Conservation (phyloP, 2,329 filamentous ascomycete genomes). For the Epichloe festucae region DNA sequence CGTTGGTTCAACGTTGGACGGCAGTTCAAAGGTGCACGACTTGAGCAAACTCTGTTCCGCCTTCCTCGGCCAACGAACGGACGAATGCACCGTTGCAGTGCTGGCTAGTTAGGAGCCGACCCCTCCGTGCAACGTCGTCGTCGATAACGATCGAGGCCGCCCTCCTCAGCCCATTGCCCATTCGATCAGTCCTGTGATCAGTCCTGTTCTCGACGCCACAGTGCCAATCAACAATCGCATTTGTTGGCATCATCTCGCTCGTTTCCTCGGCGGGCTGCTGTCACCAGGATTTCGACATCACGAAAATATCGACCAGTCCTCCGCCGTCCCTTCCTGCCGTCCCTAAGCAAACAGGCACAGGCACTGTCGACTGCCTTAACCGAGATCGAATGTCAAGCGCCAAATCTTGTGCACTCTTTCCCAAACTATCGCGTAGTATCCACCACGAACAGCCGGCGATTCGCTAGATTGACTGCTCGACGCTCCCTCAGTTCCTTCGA, state of each 20-base stretch:
- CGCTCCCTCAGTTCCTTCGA: not conserved
- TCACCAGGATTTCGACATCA: not conserved
- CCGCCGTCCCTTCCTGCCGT: not conserved
- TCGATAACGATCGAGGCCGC: not conserved
- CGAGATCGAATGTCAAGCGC: not conserved
- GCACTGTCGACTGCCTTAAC: not conserved
- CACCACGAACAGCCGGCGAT: not conserved
- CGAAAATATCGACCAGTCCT: not conserved
- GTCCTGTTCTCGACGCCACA: not conserved
- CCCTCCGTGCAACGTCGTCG: no score
- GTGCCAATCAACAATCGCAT: not conserved
- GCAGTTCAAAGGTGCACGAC: not conserved
- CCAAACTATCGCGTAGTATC: not conserved
- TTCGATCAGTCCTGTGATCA: not conserved
- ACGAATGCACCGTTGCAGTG: no score
- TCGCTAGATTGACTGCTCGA: not conserved
- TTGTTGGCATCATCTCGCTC: not conserved
- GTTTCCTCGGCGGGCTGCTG: not conserved
- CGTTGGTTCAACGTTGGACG: not conserved
- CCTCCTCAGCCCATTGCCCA: not conserved
- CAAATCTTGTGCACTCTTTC: not conserved
- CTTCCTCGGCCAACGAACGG: not conserved
- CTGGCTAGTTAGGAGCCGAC: no score
- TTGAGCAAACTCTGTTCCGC: not conserved
- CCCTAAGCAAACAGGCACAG: not conserved